phyloP scores from a whole-genome alignment of 176 grass and related monocot genomes.

The Juncus effusus region DNA sequence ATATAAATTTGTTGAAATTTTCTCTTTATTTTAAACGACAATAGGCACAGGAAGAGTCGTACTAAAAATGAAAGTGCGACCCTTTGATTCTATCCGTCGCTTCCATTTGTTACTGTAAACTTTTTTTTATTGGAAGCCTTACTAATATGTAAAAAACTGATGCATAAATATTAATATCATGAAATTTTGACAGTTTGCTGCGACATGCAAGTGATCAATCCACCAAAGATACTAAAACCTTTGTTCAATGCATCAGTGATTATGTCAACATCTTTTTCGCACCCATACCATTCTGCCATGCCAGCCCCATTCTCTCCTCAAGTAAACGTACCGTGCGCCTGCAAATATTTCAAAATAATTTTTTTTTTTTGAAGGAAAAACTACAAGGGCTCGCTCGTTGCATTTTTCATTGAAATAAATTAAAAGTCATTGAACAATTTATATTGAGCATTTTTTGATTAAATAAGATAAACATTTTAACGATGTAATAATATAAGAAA shows the following conservation, averaged over 20 bases:
- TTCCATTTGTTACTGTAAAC: slow-evolving; percentile 37
- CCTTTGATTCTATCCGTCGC: slow-evolving; percentile 37
- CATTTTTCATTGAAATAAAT: no score
- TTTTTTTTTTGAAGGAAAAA: not conserved
- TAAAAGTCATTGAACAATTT: no score
- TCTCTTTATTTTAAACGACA: no score
- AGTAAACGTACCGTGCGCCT: slow-evolving; percentile 38
- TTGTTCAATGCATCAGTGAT: slow-evolving; percentile 33
- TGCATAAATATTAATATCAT: no score
- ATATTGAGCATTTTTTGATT: no score
- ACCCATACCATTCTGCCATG: slow-evolving; percentile 19
- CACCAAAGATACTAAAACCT: slow-evolving; percentile 26
- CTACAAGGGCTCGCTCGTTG: no score
- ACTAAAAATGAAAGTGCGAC: slow-evolving; percentile 37
- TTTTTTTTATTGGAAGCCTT: no score
- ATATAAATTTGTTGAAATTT: no score
- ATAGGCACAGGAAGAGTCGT: slow-evolving; percentile 38
- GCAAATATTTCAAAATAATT: not conserved
- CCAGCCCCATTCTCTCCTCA: slow-evolving; percentile 43
- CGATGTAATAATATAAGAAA: not conserved
- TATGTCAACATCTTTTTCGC: slow-evolving; percentile 40
- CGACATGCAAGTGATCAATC: slow-evolving; percentile 44
- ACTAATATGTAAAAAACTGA: no score
- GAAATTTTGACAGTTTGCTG: not conserved
- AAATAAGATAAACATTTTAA: not conserved